These are phyloP conservation scores for Jackrogersella minutella DNA, from an alignment of 495 filamentous ascomycete species.

Conservation along the genomic window DNA sequence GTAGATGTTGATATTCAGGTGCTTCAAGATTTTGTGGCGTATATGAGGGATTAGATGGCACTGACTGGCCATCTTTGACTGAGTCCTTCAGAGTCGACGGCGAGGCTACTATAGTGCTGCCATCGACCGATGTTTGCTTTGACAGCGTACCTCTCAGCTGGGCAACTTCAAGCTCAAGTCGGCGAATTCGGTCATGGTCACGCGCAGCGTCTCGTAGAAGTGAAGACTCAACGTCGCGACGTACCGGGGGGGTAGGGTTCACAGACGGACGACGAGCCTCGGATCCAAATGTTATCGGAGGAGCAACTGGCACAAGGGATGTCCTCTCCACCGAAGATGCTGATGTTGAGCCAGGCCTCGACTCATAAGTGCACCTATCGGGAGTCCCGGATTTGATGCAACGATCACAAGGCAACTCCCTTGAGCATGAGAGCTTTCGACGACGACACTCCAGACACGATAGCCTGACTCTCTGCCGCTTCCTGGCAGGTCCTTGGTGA, in stretches of 20 bases:
- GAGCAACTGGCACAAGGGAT: not conserved
- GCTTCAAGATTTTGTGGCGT: conserved; percentile 34
- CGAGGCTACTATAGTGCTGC: conserved; percentile 45
- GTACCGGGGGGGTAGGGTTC: conserved; percentile 41
- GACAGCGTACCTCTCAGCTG: conserved; percentile 54
- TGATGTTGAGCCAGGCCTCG: conserved; percentile 47
- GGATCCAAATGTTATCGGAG: conserved; percentile 20
- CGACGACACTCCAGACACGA: conserved; percentile 61
- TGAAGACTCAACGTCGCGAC: conserved; percentile 24
- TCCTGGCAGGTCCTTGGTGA: conserved; percentile 50
- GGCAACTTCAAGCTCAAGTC: conserved; percentile 58
- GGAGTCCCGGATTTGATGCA: conserved; percentile 60
- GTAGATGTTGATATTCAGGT: conserved; percentile 40
- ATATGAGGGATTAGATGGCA: conserved; percentile 31
- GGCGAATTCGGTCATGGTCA: conserved; percentile 57
- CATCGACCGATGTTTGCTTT: conserved; percentile 50
- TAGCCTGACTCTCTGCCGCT: conserved; percentile 58
- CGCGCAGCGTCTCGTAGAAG: conserved; percentile 39
- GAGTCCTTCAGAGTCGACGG: conserved; percentile 45
- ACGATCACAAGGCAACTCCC: conserved; percentile 60
- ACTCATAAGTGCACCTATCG: conserved; percentile 60
- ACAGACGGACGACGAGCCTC: conserved; percentile 32
- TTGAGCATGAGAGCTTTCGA: conserved; percentile 60
- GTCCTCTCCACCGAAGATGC: conserved; percentile 20
- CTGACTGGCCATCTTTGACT: conserved; percentile 34